Percentiles rank a stretch among this genome's conserved stretches.
These are phyloP conservation scores for Penicillium sp. DNA, from an alignment of 2,329 filamentous ascomycete genomes.

Conservation along the genomic window DNA sequence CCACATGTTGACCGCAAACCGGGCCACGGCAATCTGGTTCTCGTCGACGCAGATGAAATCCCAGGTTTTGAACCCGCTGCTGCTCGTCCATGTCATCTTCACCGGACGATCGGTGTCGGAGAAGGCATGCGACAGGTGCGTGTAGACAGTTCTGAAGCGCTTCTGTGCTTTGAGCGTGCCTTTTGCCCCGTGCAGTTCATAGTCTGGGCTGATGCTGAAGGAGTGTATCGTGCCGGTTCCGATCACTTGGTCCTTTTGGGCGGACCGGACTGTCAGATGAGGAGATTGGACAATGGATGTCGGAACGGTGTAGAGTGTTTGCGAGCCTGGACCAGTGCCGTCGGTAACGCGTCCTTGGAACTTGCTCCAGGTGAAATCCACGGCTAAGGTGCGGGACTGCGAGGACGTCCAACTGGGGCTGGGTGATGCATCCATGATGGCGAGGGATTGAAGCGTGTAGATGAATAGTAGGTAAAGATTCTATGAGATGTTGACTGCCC, in stretches of 20 bases:
- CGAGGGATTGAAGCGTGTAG: too few species aligned
- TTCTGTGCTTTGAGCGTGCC: constrained; percentile 24
- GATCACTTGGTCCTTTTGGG: constrained; percentile 11
- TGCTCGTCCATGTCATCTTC: constrained; percentile 29
- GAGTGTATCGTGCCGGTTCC: constrained; percentile 25
- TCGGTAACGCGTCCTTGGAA: constrained; percentile 22
- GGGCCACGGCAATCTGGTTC: constrained; percentile 25
- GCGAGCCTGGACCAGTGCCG: constrained; percentile 10
- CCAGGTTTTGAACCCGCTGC: constrained; percentile 28
- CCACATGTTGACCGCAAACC: constrained; percentile 27
- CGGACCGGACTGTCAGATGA: constrained; percentile 20
- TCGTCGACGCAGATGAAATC: constrained; percentile 31
- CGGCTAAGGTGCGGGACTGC: constrained; percentile 16
- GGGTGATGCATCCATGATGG: neutral
- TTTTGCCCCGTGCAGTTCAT: constrained; percentile 20
- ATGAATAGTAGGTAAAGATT: too few species aligned
- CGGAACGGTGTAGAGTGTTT: constrained; percentile 21
- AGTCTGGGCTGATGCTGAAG: constrained; percentile 27
- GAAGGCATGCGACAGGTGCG: constrained; percentile 22
- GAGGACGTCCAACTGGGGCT: neutral
- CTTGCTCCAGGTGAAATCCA: constrained; percentile 29
- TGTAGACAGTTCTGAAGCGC: constrained; percentile 27
- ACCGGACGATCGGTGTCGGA: constrained; percentile 16
- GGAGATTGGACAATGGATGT: constrained; percentile 15
- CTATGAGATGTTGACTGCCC: too few species aligned